phyloP scores from a whole-genome alignment of 495 filamentous ascomycete genomes.

The Penicillium crystallinum region DNA sequence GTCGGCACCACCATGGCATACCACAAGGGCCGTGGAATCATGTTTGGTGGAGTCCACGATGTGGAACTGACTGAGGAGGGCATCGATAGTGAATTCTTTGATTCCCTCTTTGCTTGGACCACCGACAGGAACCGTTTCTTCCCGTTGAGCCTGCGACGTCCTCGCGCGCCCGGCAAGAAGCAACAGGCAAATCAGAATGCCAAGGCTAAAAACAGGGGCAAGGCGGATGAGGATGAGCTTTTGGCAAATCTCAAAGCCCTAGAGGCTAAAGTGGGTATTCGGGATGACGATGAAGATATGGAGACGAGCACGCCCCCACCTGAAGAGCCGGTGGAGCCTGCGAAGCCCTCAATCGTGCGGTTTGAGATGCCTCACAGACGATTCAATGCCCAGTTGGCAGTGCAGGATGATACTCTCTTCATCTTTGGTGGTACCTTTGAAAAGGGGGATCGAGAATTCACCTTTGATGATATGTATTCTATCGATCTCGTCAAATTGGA shows the following conservation, averaged over 20 bases:
- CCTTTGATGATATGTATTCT: slow-evolving; percentile 88
- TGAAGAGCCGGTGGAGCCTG: slow-evolving; percentile 49
- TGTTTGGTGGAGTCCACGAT: slow-evolving; percentile 93
- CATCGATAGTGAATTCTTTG: slow-evolving; percentile 95
- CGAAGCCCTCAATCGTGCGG: slow-evolving; percentile 43
- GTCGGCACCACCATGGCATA: slow-evolving; percentile 87
- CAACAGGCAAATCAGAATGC: slow-evolving; percentile 49
- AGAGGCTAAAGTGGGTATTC: slow-evolving; percentile 59
- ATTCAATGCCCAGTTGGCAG: slow-evolving; percentile 84
- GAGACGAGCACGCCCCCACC: slow-evolving; percentile 32
- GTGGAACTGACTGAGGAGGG: slow-evolving; percentile 91
- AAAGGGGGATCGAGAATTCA: slow-evolving; percentile 88
- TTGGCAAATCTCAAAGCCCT: slow-evolving; percentile 77
- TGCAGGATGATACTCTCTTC: slow-evolving; percentile 87
- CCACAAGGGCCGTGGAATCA: slow-evolving; percentile 86
- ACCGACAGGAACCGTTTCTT: slow-evolving; percentile 93
- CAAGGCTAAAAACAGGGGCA: slow-evolving; percentile 61
- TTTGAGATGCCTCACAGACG: slow-evolving; percentile 80
- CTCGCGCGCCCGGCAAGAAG: slow-evolving; percentile 57
- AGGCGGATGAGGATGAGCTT: slow-evolving; percentile 85
- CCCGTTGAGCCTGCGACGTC: slow-evolving; percentile 67
- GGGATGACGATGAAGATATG: slow-evolving; percentile 49
- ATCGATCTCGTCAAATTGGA: slow-evolving; percentile 89
- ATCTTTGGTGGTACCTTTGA: slow-evolving; percentile 94
- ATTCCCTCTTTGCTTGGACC: slow-evolving; percentile 83